These are phyloP conservation scores for Cyberlindnera veronae DNA, from an alignment of 805 yeast species.

Conservation along the genomic window DNA sequence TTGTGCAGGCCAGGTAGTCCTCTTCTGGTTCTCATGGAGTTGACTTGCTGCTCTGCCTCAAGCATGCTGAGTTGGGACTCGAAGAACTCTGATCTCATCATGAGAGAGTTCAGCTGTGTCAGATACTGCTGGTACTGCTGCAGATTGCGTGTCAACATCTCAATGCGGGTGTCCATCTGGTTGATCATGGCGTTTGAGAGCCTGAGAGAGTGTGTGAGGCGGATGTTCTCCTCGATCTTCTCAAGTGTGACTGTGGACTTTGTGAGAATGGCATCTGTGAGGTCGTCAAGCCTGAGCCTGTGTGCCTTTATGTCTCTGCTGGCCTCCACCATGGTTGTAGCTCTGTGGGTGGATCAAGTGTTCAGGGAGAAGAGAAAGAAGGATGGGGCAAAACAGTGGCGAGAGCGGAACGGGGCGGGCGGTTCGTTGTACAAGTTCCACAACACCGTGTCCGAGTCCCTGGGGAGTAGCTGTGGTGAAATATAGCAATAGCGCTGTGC, in stretches of 20 bases:
- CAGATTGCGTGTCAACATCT: constrained; percentile 19
- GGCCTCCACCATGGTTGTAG: constrained; percentile 1
- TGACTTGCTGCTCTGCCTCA: constrained; percentile 23
- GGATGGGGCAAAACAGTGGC: neutral
- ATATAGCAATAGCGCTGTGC: neutral
- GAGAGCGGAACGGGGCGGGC: neutral
- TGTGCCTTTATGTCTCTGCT: constrained; percentile 11
- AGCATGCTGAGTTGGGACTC: constrained; percentile 29
- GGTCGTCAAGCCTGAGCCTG: constrained; percentile 18
- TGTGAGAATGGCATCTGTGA: constrained; percentile 21
- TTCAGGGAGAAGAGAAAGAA: neutral
- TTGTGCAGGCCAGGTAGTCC: constrained; percentile 17
- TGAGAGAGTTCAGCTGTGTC: constrained; percentile 27
- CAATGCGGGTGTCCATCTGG: constrained; percentile 22
- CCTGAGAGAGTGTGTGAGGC: constrained; percentile 21
- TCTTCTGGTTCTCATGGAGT: constrained; percentile 13
- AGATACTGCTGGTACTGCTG: constrained; percentile 29
- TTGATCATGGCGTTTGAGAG: constrained; percentile 17
- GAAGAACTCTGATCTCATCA: constrained; percentile 29
- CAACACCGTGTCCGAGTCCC: no score
- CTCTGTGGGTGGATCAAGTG: neutral
- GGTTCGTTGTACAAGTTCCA: neutral
- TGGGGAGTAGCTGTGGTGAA: neutral
- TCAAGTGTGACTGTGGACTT: constrained; percentile 19
- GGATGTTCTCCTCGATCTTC: constrained; percentile 25